Conservation (phyloP, 495 filamentous ascomycete species). For the Hapsidospora chrysogenum region DNA sequence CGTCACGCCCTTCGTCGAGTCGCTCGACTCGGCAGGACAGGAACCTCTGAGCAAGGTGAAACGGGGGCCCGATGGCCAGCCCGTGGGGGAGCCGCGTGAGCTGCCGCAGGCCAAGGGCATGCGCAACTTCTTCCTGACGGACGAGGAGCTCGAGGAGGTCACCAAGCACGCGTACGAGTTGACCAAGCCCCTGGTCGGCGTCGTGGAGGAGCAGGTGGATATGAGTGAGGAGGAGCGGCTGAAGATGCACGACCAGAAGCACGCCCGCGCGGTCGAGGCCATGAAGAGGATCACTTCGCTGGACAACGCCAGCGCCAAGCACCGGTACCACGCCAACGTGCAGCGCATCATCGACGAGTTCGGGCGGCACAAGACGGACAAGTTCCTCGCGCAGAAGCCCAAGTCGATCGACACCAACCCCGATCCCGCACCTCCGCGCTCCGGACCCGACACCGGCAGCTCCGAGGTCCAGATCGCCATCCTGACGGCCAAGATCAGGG, state of each 20-base stretch:
- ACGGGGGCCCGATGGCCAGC: constrained; percentile 18
- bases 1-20: constrained; percentile 66
- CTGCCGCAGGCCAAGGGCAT: constrained; percentile 29
- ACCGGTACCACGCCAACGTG: constrained; percentile 62
- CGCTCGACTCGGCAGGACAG: constrained; percentile 48
- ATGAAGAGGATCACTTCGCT: constrained; percentile 61
- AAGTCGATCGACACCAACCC: constrained; percentile 18
- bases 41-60: constrained; percentile 12
- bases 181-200: constrained; percentile 33
- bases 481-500: constrained; percentile 82
- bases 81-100: constrained; percentile 12
- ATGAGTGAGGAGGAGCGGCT: constrained; percentile 22
- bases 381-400: constrained; percentile 37
- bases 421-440: constrained; percentile 34
- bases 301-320: constrained; percentile 55
- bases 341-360: constrained; percentile 73
- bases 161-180: constrained; percentile 47
- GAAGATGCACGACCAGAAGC: constrained; percentile 20
- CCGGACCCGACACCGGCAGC: constrained; percentile 80
- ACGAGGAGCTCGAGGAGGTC: constrained; percentile 43
- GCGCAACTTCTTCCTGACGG: constrained; percentile 59
- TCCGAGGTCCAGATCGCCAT: constrained; percentile 97
- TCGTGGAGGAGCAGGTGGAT: constrained; percentile 20
- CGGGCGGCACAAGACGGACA: constrained; percentile 82
- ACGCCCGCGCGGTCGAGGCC: constrained; percentile 43